These are phyloP conservation scores for Wallacemonas collosoma DNA, from an alignment of 208 protist species.

Conservation along the genomic window DNA sequence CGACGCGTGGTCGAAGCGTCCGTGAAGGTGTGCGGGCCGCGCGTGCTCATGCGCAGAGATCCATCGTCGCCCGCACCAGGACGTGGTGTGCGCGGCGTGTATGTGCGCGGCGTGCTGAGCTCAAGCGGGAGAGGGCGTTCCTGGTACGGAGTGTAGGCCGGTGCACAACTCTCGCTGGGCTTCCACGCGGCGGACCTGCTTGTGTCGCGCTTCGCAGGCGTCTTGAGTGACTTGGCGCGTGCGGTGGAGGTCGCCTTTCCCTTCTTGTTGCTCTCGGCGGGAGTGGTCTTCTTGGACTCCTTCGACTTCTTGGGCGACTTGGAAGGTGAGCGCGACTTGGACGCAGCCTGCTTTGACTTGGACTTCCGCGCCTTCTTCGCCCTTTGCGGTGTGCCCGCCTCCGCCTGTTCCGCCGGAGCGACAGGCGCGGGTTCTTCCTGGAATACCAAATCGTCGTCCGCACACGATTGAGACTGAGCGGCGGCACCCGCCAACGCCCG, in stretches of 20 bases:
- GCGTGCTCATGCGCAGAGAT: background rate
- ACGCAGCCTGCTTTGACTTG: slow-evolving; percentile 7
- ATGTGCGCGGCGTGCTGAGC: slow-evolving; percentile 39
- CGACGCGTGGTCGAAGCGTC: background rate
- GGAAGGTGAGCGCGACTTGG: background rate
- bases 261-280: background rate
- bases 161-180: background rate
- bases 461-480: background rate
- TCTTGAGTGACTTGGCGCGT: background rate
- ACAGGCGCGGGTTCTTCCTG: background rate
- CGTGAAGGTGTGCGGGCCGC: background rate
- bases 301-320: slow-evolving; percentile 4
- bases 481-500: too few species aligned
- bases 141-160: slow-evolving; percentile 3
- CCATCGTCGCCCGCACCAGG: slow-evolving; percentile 23
- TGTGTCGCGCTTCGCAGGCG: slow-evolving; percentile 8
- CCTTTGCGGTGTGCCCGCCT: background rate
- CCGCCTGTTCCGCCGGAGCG: background rate
- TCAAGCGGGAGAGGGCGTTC: slow-evolving; percentile 23
- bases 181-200: background rate
- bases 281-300: slow-evolving; percentile 5
- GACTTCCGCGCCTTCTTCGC: slow-evolving; percentile 17
- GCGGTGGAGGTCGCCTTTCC: background rate
- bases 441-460: background rate
- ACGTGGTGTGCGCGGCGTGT: slow-evolving; percentile 35